Base-by-base conservation (phyloP, 768 basidiomycete genomes). In the Phaeotremella skinneri region DNA sequence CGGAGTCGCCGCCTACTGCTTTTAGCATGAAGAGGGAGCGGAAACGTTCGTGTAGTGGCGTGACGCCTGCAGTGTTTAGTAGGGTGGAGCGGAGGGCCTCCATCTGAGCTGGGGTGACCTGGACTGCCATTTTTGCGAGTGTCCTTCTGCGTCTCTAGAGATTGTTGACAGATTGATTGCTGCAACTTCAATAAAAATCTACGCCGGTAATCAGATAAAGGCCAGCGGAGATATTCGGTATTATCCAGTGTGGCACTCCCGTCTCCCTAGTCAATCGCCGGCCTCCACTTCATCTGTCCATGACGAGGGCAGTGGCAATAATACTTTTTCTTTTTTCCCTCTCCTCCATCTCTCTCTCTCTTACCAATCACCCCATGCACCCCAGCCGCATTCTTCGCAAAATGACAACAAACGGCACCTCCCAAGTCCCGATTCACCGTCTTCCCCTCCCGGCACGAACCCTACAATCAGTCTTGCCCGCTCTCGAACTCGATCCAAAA, bases 1-100 rank as follows among this genome's bases (percentile, higher is more conserved):
- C 90, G 25, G 75, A 65, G 66, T 88, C 83, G 55, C 90, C 86
- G 16, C 76, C 79, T 43, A 96, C 78, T 0, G 89, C 83, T 76
- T 94, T 97, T 52, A 99, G 81, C 11, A 93, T 88, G 75, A 99
- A 99, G 6, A 99, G 80, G 0, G 93, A 87, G 27, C 94, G 80
- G 72, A 96, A 99, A 54, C 94, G 81, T 68, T 86, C 85, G 70
- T 93, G 91, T 16, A 99, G 82, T 0, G 89, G 84, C 1, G 87
- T 84, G 54, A 82, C 81, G 56, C 87, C 85, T 0, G 85, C 80
- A 31, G 76, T 81, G 76, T 96, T 94, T 77, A 96, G 85, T 52
- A 97, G 84, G 26, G 82, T 82, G 20, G 83, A 82, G 72, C 89
- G 84, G 67, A 99, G 85, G 14, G 82, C 79, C 55, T 78, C 70